Base-by-base conservation (phyloP, 2,329 filamentous ascomycete genomes). In the Xylariomycetidae sp. region DNA sequence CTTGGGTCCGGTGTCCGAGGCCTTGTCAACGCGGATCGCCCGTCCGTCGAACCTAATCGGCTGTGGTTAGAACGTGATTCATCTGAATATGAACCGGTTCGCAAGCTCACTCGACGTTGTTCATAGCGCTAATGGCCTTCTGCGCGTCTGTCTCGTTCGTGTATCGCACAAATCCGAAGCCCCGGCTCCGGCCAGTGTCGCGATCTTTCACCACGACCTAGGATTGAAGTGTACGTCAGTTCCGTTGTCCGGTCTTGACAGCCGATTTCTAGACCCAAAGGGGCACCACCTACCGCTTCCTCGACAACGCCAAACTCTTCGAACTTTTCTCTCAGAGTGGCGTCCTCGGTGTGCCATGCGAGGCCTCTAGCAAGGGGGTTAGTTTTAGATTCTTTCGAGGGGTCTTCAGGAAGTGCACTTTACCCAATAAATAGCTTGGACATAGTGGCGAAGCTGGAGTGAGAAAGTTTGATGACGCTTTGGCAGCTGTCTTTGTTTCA, bases 161-260 rank as follows among this genome's bases (percentile, higher is more conserved):
- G 65, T 90, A 98, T 51, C 89, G 85, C 44, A 98, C 90, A 61
- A 96, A 96, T 29, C 92, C 92, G 61, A 96, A 98, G 40, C 92
- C 92, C 61, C 92, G 86, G 72, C 89, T 95, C 61, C 90, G 87
- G 53, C 87, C 85, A 55, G 90, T 95, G 59, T 96, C 90, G 55
- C 89, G 86, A 63, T 98, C 90, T 70, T 95, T 96, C 54, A 96
- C 89, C 49, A 98, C 90, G 43, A 95, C 85, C 90, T 96, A 50
- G 30, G 40, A 32, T 25, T 31, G 25, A 37, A 31, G 16, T 36
- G 4, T 16, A 10, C 10, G 24, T 16, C 17, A 20, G 5, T 16
- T 30, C 10, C 22, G 27, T n/a, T 16, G 6, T 15, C 17, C 22
- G 16, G 27, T 18, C 18, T 22, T 23, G 20, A 12, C 8, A 20